Conservation (phyloP, 495 filamentous ascomycete species). For the Neurospora tetraspora region DNA sequence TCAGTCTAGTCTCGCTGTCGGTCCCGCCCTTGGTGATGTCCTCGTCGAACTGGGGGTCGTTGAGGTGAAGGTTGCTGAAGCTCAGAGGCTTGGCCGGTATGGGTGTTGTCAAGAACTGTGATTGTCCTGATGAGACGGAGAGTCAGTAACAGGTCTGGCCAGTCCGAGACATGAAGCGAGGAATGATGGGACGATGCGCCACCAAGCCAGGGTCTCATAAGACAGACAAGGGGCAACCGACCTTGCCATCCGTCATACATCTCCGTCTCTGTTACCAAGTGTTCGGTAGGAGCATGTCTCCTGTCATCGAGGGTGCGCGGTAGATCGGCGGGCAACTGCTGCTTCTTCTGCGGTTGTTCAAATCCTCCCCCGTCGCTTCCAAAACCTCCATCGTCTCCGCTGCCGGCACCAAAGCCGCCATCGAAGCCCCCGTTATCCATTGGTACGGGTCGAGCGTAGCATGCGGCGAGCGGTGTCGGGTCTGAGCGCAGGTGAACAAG, state of each 20-base stretch:
- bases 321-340: conserved; percentile 70
- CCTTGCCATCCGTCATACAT: conserved; percentile 99
- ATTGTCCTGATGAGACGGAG: conserved; percentile 59
- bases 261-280: conserved; percentile 68
- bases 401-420: conserved; percentile 8
- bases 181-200: background rate
- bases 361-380: background rate
- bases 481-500: background rate
- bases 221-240: conserved; percentile 28
- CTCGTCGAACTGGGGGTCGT: conserved; percentile 62
- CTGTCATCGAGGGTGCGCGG: conserved; percentile 88
- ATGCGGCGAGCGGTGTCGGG: conserved; percentile 12
- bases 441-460: conserved; percentile 11
- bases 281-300: conserved; percentile 42
- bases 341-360: conserved; percentile 19
- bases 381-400: conserved; percentile 10
- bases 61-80: conserved; percentile 71
- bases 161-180: background rate
- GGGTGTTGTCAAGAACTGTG: conserved; percentile 82
- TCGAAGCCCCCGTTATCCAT: conserved; percentile 51
- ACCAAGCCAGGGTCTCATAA: conserved; percentile 1
- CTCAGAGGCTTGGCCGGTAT: conserved; percentile 70
- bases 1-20: conserved; percentile 76
- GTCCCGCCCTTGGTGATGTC: conserved; percentile 49
- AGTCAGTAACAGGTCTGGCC: conserved; percentile 9